Base-by-base conservation (phyloP, 371 early-diverging fungal genomes). In the Chytridiales sp. region DNA sequence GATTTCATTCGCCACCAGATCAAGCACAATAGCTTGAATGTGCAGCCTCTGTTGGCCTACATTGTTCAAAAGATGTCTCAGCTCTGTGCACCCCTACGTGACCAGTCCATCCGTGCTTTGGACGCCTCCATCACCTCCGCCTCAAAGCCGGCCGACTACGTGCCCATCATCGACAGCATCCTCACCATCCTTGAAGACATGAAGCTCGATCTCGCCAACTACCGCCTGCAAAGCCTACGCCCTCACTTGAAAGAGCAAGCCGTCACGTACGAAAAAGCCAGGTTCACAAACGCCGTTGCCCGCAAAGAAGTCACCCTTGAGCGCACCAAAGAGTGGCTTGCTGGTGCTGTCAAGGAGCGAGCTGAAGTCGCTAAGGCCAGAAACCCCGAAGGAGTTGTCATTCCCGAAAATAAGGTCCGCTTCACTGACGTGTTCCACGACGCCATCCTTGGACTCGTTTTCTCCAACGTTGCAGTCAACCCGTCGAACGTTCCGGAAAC, bases 1-100 rank as follows among this genome's bases (percentile, higher is more conserved):
- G 76, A 65, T 1, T 61, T 85, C 24, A 76, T 88, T 47, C 56
- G 59, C 19, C 88, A 88, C 40, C 82, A 89, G 59, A 64, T 83
- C 29, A 62, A 73, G 24, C 56, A 61, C 41, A 63, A 71, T 22
- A 56, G 69, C 9, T 82, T 86, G 52, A 79, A 86, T 54, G 51
- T 85, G 5, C 49, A 62, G 17, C 35, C 55, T 11, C 68, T 70
- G 61, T 53, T 86, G 4, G 31, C 56, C 11, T 81, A 73, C 64
- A 67, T 88, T 1, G 40, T 79, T 1, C 59, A 61, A 34, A 75
- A 76, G 15, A 85, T 90, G 85, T 53, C 75, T 0, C 73, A 80
- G 44, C 78, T 90, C 26, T 88, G 89, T 62, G 90, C 92, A 0
- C 92, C 92, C 9, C 75, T 85, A 1, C 81, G 90, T 6, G 91